Base-by-base conservation (phyloP, 2,329 filamentous ascomycete species). In the Epichloe gansuensis region DNA sequence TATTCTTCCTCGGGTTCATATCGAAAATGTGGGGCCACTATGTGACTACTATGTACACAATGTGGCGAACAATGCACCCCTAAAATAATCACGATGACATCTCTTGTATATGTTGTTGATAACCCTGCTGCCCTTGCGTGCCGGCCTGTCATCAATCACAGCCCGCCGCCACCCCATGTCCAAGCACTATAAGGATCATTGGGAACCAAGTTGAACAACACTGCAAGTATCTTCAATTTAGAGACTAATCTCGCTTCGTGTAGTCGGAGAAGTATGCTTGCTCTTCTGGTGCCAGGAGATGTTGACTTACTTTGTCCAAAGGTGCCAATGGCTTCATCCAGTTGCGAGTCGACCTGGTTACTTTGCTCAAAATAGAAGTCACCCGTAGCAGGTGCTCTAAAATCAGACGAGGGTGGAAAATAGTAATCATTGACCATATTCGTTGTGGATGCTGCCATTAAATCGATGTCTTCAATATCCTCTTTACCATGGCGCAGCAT, bases 281-380 rank as follows among this genome's bases (percentile, higher is more conserved):
- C 9, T 11, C 8, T 31, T 31, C 31, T 11, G n/a, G 23, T 21
- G n/a, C n/a, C 21, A 15, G 11, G n/a, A 42, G 17, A 23, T 25
- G 41, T 13, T 34, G 15, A 47, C 50, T 41, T 51, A 51, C 50
- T 51, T 34, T 51, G 50, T 40, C 50, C 50, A 47, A 51, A 51
- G 1, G 44, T 47, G 25, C 50, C 50, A 47, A 51, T 46, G 8
- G 38, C 50, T 47, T 51, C 50, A 31, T 47, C 50, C n/a, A 51
- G 11, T 5, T 51, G 50, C 5, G 43, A 51, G 43, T 51, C 50
- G 12, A 47, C 50, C 34, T 51, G 50, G 9, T 51, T 5, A 13
- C 50, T 36, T 8, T 51, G 42, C 38, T 51, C 50, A 25, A 35
- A 38, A 23, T 47, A 51, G 27, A 47, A 45, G 43, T 51, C 39